Conservation (phyloP, 495 filamentous ascomycete genomes). For the Aspergillus cavernicola region DNA sequence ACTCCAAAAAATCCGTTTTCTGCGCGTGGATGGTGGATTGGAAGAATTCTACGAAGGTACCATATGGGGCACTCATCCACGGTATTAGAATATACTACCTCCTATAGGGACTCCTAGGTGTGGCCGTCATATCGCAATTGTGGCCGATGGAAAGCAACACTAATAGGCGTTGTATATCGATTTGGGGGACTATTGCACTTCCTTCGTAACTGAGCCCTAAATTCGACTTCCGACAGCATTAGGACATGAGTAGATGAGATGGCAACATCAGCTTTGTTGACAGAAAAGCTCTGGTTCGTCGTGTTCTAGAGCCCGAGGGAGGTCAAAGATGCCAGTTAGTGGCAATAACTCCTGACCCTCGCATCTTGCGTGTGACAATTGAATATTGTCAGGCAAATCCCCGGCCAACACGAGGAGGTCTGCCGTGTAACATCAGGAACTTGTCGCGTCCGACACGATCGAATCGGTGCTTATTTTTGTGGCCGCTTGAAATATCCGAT, state of each 20-base stretch:
- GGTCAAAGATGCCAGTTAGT: neutral
- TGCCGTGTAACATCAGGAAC: slow-evolving; percentile 2
- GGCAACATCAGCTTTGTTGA: neutral
- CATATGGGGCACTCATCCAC: too few relatives aligned
- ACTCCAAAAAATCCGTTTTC: neutral
- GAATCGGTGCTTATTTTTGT: neutral
- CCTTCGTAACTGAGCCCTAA: too few relatives aligned
- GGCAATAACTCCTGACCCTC: slow-evolving; percentile 6
- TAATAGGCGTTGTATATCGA: neutral
- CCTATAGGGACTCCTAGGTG: too few relatives aligned
- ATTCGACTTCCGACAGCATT: too few relatives aligned
- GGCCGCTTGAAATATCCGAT: neutral
- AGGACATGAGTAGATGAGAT: too few relatives aligned
- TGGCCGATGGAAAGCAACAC: neutral
- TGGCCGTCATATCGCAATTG: neutral
- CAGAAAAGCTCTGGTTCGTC: neutral
- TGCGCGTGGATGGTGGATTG: neutral
- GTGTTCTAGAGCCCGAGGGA: neutral
- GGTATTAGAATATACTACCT: too few relatives aligned
- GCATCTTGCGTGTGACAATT: slow-evolving; percentile 5
- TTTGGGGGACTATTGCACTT: too few relatives aligned
- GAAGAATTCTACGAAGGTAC: neutral
- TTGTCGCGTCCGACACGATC: neutral
- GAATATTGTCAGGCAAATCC: slow-evolving; percentile 4
- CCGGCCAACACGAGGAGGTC: slow-evolving; percentile 14